Base-by-base conservation (phyloP, 306 rosid species). In the Quercus alba region DNA sequence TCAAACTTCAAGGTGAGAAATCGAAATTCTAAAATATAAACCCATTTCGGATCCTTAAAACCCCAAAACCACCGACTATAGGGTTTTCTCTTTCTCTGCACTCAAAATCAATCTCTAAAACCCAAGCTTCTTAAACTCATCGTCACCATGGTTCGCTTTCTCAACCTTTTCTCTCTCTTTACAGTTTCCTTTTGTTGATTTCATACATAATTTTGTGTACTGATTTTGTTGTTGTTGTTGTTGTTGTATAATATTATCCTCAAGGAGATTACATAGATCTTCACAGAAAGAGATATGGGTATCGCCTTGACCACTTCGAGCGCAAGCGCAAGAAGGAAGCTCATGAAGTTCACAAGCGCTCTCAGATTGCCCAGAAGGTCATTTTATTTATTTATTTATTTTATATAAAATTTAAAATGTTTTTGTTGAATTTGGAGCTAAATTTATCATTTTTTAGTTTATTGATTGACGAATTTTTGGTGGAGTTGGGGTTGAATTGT, bases 201-300 rank as follows among this genome's bases (percentile, higher is more conserved):
- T 67, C 51, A 67, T 35, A 33, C 3, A 21, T 17, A 30, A 6
- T 33, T 67, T 49, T 35, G 51, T 35, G 14, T 21, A 20, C 56
- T 79, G 62, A 23, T 56, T 62, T 19, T 28, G 0, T 20, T 9
- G 3, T 75, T 82, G 38, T 55, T 4, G 14, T 61, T 52, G 38
- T 55, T 4, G 14, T 61, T 52, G 33, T 38, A 38, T 64, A 23
- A 25, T 23, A 52, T 51, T 61, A 95, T 98, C 99, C 99, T 62
- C 98, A 95, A 90, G 98, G 98, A 75, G 98, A 95, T 87, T 91
- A 95, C 85, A 93, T 95, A 33, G 98, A 95, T 9, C 97, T 93
- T 77, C 96, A 89, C 80, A 77, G 88, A 89, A 90, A 89, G 85
- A 90, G 97, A 33, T 63, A 91, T 95, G 99, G 99, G 64, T 85